Evolutionary conservation across 495 filamentous ascomycete species (phyloP), one percentile per base, ranked within the genome.

Genomic region (Beverwykella pulmonaria): DNA sequence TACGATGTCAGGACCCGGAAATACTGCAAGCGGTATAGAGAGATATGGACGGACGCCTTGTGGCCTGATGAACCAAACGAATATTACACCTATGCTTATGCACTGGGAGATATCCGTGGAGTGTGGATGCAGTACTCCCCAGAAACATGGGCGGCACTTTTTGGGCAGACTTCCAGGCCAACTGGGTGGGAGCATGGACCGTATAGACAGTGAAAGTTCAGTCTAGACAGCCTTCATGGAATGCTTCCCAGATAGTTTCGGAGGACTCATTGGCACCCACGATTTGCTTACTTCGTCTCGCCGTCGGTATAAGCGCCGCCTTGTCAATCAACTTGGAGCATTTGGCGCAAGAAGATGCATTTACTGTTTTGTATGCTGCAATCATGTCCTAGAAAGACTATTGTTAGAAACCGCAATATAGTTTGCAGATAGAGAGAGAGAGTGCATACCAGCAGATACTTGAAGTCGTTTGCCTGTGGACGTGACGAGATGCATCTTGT

Each of bases 321-420:
- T 27, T 25, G 27, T 74, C 72, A 14, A 65, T 9, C 32, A 62
- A 8, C 29, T 63, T 70, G 12, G 32, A 56, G 52, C 72, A 74
- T 53, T 68, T 68, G 3, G 61, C 61, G 41, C 72, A 74, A 9
- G 17, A 41, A 8, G 39, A 30, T 53, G 22, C 46, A 48, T 62
- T 65, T 17, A 56, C 22, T 29, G 56, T 60, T 47, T 63, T 72
- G 53, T 74, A 74, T 17, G 72, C 62, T 12, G 70, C 63, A 50
- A 74, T 70, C 72, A 74, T 74, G 50, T 74, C 70, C 72, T 74
- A 36, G 4, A 29, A n/a, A 32, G 26, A 59, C 55, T 20, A 58
- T 27, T 46, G 1, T 34, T 39, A 53, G 22, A 12, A n/a, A 41
- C 29, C 26, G n/a, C n/a, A n/a, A n/a, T n/a, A 58, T 56, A 46